These are phyloP conservation scores for Saccharomycopsis phalli DNA, from an alignment of 1,139 yeast genomes.

Conservation along the genomic window DNA sequence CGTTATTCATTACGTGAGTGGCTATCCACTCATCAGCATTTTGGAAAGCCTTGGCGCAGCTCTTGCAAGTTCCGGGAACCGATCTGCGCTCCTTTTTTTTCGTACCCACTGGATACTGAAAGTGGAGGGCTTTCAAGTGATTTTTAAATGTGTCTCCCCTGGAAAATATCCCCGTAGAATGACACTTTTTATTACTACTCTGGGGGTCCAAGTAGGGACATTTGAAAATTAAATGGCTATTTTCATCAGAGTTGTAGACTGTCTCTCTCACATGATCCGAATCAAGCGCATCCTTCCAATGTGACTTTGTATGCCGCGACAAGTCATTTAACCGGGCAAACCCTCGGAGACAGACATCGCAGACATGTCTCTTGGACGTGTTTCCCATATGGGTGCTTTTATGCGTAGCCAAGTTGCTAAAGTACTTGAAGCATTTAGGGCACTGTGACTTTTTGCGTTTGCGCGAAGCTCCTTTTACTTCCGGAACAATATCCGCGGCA, in stretches of 20 bases:
- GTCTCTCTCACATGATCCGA: slow-evolving; percentile 15
- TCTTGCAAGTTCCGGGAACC: slow-evolving; percentile 67
- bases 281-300: slow-evolving; percentile 54
- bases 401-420: slow-evolving; percentile 79
- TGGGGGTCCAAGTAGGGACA: slow-evolving; percentile 10
- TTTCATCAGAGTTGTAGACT: not conserved
- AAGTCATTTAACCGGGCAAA: slow-evolving; percentile 85
- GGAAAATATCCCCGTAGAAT: slow-evolving; percentile 73
- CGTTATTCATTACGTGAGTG: slow-evolving; percentile 56
- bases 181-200: slow-evolving; percentile 37
- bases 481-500: no score
- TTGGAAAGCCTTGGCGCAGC: slow-evolving; percentile 55
- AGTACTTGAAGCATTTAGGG: slow-evolving; percentile 67
- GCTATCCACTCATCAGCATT: slow-evolving; percentile 76
- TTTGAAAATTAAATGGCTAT: slow-evolving; percentile 21
- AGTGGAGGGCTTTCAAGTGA: slow-evolving; percentile 83
- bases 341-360: slow-evolving; percentile 71
- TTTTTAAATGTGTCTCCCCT: slow-evolving; percentile 89
- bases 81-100: slow-evolving; percentile 64
- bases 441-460: slow-evolving; percentile 70
- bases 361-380: slow-evolving; percentile 66
- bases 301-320: slow-evolving; percentile 75
- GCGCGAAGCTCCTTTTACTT: no score
- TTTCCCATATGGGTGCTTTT: slow-evolving; percentile 72
- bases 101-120: slow-evolving; percentile 82